These are phyloP conservation scores for Obelidium mucronatum DNA, from an alignment of 192 early-diverging fungal genomes.

Conservation along the genomic window DNA sequence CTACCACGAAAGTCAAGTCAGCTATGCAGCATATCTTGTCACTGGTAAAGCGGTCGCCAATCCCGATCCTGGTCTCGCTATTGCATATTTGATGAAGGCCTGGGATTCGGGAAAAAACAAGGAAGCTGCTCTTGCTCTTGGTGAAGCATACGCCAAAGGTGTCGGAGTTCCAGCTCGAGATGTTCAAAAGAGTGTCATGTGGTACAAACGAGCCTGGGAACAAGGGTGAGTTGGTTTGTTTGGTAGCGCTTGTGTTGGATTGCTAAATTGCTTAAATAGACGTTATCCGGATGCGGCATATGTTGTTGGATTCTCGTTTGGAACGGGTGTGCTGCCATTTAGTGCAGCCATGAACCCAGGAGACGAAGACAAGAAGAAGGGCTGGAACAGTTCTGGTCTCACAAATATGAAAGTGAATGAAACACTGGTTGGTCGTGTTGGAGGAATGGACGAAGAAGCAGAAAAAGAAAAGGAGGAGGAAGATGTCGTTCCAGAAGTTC, in stretches of 20 bases:
- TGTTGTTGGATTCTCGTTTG: constrained; percentile 32
- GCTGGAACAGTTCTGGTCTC: constrained; percentile 17
- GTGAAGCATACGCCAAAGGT: constrained; percentile 30
- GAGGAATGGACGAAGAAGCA: not conserved
- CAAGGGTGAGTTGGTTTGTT: constrained; percentile 10
- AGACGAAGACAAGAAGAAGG: constrained; percentile 23
- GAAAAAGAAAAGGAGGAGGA: not conserved
- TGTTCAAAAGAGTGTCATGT: constrained; percentile 31
- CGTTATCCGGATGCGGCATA: constrained; percentile 31
- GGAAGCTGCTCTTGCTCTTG: constrained; percentile 37
- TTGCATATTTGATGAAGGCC: constrained; percentile 33
- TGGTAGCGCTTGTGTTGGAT: too few species aligned
- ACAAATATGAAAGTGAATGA: constrained; percentile 29
- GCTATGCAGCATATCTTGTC: constrained; percentile 29
- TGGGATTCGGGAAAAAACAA: constrained; percentile 33
- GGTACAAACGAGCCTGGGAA: constrained; percentile 38
- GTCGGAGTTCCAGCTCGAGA: constrained; percentile 28
- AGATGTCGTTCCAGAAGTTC: not conserved
- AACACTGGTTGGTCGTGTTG: not conserved
- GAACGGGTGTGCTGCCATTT: constrained; percentile 28
- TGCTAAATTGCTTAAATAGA: not conserved
- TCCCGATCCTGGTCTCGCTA: constrained; percentile 30
- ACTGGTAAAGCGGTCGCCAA: constrained; percentile 8
- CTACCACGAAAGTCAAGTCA: constrained; percentile 29
- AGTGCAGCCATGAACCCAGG: constrained; percentile 29